These are phyloP conservation scores for Ogataea methanolica DNA, from an alignment of 805 yeast genomes.

Conservation along the genomic window DNA sequence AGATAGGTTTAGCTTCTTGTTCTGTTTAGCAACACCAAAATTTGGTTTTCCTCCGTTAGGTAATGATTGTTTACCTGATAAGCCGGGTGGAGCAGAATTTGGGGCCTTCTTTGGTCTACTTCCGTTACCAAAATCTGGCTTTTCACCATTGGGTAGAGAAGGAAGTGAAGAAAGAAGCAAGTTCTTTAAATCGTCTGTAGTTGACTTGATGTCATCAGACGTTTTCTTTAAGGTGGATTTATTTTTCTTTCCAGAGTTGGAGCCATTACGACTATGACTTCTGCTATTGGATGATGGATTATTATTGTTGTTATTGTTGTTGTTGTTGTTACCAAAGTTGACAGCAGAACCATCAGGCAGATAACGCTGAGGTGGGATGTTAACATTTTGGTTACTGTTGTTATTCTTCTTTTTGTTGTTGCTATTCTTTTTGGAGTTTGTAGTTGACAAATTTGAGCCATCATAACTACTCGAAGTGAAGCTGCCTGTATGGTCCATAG, in stretches of 20 bases:
- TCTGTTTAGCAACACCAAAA: constrained; percentile 5
- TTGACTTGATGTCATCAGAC: constrained; percentile 15
- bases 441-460: constrained; percentile 2
- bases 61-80: not conserved
- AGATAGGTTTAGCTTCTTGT: constrained; percentile 2
- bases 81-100: constrained; percentile 2
- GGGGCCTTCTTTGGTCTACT: not conserved
- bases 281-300: constrained; percentile 10
- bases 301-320: constrained; percentile 9
- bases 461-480: not conserved
- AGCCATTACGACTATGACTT: constrained; percentile 9
- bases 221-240: constrained; percentile 14
- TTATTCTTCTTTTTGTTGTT: constrained; percentile 34
- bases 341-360: constrained; percentile 25
- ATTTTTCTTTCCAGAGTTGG: constrained; percentile 13
- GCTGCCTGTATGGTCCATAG: constrained; percentile 11
- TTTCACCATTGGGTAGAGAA: constrained; percentile 18
- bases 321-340: constrained; percentile 19
- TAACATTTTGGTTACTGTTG: not conserved
- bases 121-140: constrained; percentile 16
- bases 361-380: constrained; percentile 29
- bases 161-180: constrained; percentile 16
- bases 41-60: constrained; percentile 4
- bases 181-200: constrained; percentile 20
- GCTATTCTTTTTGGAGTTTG: constrained; percentile 1